Percentiles rank a stretch among this genome's conserved stretches.
These are phyloP conservation scores for Candida nitratophila DNA, from an alignment of 805 yeast genomes.

Conservation along the genomic window DNA sequence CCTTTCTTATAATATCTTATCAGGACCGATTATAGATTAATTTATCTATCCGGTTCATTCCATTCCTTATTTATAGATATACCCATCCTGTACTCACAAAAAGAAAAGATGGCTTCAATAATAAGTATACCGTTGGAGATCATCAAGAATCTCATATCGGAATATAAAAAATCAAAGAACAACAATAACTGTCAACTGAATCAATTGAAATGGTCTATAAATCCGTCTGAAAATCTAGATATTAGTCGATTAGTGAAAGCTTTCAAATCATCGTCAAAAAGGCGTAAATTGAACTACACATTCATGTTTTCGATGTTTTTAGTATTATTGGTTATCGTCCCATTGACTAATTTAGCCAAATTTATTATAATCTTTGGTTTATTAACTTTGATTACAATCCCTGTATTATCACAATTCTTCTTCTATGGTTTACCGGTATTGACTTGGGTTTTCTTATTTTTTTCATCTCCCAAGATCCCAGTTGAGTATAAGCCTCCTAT, in stretches of 20 bases:
- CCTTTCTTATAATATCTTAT: no score
- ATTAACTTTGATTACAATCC: constrained; percentile 49
- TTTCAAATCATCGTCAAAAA: background rate
- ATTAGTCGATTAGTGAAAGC: background rate
- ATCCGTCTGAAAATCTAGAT: background rate
- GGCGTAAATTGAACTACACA: background rate
- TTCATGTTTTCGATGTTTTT: background rate
- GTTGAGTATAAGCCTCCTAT: constrained; percentile 78
- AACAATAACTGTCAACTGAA: background rate
- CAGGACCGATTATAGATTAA: no score
- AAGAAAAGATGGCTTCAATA: background rate
- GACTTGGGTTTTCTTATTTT: constrained; percentile 80
- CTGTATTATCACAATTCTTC: constrained; percentile 79
- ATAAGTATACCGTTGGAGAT: background rate
- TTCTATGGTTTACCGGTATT: constrained; percentile 76
- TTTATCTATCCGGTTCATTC: no score
- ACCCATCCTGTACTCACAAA: no score
- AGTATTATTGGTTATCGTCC: background rate
- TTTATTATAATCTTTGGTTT: constrained; percentile 12
- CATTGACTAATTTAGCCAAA: background rate
- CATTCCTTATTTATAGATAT: no score
- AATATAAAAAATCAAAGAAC: background rate
- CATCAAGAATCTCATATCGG: background rate
- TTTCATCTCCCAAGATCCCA: constrained; percentile 70
- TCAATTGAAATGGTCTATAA: background rate